phyloP scores from a whole-genome alignment of 441 rosid species.

The Brassica hybrid region DNA sequence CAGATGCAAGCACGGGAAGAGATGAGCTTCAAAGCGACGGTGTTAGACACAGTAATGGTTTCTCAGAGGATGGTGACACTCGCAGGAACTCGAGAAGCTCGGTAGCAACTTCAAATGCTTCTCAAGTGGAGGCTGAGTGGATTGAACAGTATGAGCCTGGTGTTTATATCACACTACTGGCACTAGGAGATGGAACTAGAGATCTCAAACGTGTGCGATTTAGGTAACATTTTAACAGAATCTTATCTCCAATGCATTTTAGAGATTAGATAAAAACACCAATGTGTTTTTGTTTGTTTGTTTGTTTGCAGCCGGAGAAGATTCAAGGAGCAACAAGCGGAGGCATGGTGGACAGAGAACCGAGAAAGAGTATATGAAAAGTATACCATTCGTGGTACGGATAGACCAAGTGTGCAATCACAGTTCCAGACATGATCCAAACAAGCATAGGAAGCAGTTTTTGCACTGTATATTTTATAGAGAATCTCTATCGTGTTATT shows the following conservation, averaged over 20 bases:
- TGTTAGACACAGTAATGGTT: constrained; percentile 46
- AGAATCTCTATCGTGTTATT: constrained; percentile 13
- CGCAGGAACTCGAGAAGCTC: constrained; percentile 61
- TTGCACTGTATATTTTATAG: constrained; percentile 30
- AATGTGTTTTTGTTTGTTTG: neutral
- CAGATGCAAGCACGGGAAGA: constrained; percentile 51
- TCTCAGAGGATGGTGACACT: constrained; percentile 62
- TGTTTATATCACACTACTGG: constrained; percentile 87
- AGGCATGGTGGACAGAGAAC: constrained; percentile 98
- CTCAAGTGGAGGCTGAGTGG: constrained; percentile 90
- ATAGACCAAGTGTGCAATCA: constrained; percentile 68
- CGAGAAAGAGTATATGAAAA: constrained; percentile 86
- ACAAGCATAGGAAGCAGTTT: constrained; percentile 24
- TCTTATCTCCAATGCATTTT: neutral
- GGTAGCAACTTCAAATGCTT: constrained; percentile 48
- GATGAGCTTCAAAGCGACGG: constrained; percentile 57
- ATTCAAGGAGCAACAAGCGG: constrained; percentile 96
- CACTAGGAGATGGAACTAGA: constrained; percentile 89
- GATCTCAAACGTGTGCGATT: constrained; percentile 98
- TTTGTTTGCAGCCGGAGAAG: constrained; percentile 80
- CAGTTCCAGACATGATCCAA: constrained; percentile 30
- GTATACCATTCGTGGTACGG: constrained; percentile 81
- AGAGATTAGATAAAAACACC: neutral
- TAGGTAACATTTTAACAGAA: constrained; percentile 60
- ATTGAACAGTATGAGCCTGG: constrained; percentile 98